Evolutionary conservation across 169 alveolate genomes (phyloP).

Genomic region (Cryptosporidium tyzzeri): DNA sequence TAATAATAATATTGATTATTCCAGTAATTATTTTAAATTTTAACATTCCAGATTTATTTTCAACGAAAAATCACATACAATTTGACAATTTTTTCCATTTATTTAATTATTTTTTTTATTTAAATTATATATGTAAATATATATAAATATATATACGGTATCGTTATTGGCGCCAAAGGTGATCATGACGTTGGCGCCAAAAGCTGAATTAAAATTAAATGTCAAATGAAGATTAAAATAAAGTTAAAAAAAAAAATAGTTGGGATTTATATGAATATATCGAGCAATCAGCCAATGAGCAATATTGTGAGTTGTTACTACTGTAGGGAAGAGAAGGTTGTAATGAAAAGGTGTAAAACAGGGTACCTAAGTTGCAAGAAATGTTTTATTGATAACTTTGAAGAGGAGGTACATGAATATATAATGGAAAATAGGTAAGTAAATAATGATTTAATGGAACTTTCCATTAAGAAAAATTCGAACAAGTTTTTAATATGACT

Average conservation of each 20-base stretch:
- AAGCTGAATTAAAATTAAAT: background rate
- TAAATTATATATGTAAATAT: background rate
- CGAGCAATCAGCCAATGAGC: background rate
- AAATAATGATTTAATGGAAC: background rate
- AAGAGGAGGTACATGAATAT: slow-evolving; percentile 93
- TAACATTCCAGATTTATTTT: background rate
- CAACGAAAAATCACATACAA: background rate
- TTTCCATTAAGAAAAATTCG: background rate
- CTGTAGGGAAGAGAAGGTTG: slow-evolving; percentile 87
- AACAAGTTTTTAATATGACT: too few relatives aligned
- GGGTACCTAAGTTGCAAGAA: slow-evolving; percentile 90
- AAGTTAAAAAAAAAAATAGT: background rate
- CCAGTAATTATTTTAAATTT: too few relatives aligned
- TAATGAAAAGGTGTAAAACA: slow-evolving; percentile 91
- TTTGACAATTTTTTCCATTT: background rate
- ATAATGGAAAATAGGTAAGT: slow-evolving; percentile 79
- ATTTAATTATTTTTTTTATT: too few relatives aligned
- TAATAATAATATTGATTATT: background rate
- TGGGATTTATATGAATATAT: background rate
- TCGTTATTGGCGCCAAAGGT: slow-evolving; percentile 2
- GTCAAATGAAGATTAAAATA: slow-evolving; percentile 12
- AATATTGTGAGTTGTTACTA: background rate
- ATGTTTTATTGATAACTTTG: slow-evolving; percentile 94
- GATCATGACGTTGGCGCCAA: background rate
- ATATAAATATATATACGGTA: background rate